Evolutionary conservation across 768 basidiomycete species (phyloP).

Genomic region (Russula brevipes): DNA sequence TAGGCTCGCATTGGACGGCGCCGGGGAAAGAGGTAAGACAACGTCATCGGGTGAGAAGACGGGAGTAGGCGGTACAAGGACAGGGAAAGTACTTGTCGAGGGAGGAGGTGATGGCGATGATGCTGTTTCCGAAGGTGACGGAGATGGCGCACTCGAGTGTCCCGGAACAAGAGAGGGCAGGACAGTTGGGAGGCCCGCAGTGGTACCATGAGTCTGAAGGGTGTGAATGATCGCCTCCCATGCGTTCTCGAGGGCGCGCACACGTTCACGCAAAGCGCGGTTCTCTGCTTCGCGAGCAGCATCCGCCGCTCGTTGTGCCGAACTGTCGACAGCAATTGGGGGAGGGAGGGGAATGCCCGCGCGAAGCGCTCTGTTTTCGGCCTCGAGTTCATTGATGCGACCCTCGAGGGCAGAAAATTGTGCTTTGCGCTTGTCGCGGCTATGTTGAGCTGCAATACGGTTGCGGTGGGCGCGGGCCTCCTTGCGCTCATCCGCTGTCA

Average conservation of each 20-base stretch:
- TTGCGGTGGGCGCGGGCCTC: constrained; percentile 89
- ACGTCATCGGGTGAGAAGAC: constrained; percentile 32
- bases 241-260: constrained; percentile 71
- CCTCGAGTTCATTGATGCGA: constrained; percentile 84
- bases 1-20: constrained; percentile 30
- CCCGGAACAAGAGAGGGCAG: constrained; percentile 26
- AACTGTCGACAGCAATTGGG: constrained; percentile 29
- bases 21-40: constrained; percentile 36
- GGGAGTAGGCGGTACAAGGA: constrained; percentile 32
- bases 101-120: constrained; percentile 31
- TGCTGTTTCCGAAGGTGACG: constrained; percentile 18
- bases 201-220: constrained; percentile 61
- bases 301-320: constrained; percentile 37
- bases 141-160: constrained; percentile 11
- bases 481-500: constrained; percentile 70
- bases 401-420: constrained; percentile 88
- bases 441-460: constrained; percentile 90
- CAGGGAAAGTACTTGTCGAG: constrained; percentile 32
- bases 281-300: constrained; percentile 58
- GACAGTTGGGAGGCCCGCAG: constrained; percentile 39
- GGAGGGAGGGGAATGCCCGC: constrained; percentile 39
- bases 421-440: constrained; percentile 83
- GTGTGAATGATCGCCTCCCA: constrained; percentile 80
- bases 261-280: constrained; percentile 66
- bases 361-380: constrained; percentile 74